Percentiles rank a stretch among this genome's conserved stretches.
Evolutionary conservation across 2,329 filamentous ascomycete genomes (phyloP).

Genomic region (Cladosporium phlei): DNA sequence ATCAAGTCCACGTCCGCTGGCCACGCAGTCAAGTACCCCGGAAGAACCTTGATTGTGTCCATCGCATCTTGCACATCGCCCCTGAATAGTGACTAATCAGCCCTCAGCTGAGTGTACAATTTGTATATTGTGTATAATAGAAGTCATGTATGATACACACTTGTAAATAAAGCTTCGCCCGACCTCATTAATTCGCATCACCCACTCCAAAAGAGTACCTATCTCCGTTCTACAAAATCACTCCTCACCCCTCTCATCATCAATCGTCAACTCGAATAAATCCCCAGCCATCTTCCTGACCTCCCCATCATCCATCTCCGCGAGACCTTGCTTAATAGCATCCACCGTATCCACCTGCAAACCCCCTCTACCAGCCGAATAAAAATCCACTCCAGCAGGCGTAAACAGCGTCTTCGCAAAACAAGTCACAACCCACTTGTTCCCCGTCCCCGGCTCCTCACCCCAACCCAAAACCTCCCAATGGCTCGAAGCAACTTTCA

Average conservation of each 20-base stretch:
- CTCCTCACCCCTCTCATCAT: conserved; percentile 24
- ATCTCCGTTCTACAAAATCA: too few relatives aligned
- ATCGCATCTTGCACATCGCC: conserved; percentile 55
- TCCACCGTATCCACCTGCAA: conserved; percentile 54
- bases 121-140: too few relatives aligned
- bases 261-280: conserved; percentile 44
- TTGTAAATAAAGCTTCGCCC: too few relatives aligned
- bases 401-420: conserved; percentile 82
- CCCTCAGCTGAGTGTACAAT: too few relatives aligned
- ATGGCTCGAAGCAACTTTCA: conserved; percentile 66
- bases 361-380: conserved; percentile 60
- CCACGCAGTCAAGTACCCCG: conserved; percentile 57
- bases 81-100: too few relatives aligned
- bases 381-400: conserved; percentile 74
- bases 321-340: conserved; percentile 53
- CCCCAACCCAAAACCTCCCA: conserved; percentile 83
- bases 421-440: conserved; percentile 73
- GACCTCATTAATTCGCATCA: too few relatives aligned
- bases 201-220: too few relatives aligned
- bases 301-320: conserved; percentile 45
- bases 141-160: too few relatives aligned
- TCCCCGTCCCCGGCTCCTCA: conserved; percentile 39
- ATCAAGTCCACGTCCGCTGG: conserved; percentile 44
- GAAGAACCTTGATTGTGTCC: conserved; percentile 56
- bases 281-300: conserved; percentile 50